A percentile compares a stretch with the other conserved stretches of the same genome.
These are phyloP conservation scores for Pilaira anomala DNA, from an alignment of 192 early-diverging fungal genomes.

Conservation along the genomic window DNA sequence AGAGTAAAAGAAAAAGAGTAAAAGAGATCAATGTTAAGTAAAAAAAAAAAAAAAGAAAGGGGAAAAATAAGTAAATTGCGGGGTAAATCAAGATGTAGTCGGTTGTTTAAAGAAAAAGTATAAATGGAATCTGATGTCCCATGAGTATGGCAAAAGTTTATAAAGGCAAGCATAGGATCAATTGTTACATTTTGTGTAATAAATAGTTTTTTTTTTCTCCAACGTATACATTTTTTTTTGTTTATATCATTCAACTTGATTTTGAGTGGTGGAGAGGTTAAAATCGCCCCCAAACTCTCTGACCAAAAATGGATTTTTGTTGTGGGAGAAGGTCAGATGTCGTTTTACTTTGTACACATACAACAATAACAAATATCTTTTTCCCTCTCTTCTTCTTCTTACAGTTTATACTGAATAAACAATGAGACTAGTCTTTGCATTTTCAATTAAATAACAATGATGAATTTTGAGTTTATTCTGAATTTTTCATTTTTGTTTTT, in stretches of 20 bases:
- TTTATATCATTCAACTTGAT: too few relatives aligned
- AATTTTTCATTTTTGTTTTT: too few relatives aligned
- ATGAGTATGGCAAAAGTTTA: slow-evolving; percentile 5
- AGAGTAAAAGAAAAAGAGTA: neutral
- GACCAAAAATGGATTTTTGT: too few relatives aligned
- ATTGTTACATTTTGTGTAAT: slow-evolving; percentile 20
- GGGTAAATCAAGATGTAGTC: slow-evolving; percentile 6
- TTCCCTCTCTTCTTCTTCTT: neutral
- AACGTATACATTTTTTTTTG: too few relatives aligned
- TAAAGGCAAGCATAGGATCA: neutral
- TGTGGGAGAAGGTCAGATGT: too few relatives aligned
- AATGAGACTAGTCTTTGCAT: slow-evolving; percentile 3
- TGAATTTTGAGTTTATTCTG: too few relatives aligned
- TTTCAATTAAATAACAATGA: neutral
- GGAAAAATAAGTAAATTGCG: slow-evolving; percentile 3
- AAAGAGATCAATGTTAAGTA: slow-evolving; percentile 6
- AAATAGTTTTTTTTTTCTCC: neutral
- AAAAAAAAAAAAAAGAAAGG: neutral
- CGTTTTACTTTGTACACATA: neutral
- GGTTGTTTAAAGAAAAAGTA: neutral
- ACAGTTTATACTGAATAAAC: neutral
- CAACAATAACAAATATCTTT: neutral
- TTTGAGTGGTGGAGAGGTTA: too few relatives aligned
- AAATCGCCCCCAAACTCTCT: too few relatives aligned
- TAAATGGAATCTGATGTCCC: neutral